A percentile compares a stretch with the other conserved stretches of the same genome.
Conservation (phyloP, 73 alveolate genomes). For the Paramecium octaurelia region DNA sequence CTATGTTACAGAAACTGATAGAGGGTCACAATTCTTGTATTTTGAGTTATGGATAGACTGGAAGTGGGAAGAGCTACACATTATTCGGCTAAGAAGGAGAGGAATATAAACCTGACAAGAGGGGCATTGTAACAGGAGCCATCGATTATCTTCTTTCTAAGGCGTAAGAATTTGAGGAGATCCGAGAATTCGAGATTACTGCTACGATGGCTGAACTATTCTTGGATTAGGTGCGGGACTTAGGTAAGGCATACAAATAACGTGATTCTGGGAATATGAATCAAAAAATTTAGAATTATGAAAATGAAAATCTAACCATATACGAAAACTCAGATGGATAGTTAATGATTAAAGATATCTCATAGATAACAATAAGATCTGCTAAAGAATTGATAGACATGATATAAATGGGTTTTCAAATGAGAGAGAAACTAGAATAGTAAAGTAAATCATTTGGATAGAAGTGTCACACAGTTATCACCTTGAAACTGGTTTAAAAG, state of each 20-base stretch:
- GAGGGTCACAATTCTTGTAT: conserved; percentile 61
- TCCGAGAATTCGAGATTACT: conserved; percentile 56
- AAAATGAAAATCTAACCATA: conserved; percentile 49
- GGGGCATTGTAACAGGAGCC: conserved; percentile 37
- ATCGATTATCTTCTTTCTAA: conserved; percentile 46
- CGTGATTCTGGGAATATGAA: background rate
- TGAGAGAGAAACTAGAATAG: conserved; percentile 55
- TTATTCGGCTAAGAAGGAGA: conserved; percentile 47
- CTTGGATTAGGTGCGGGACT: conserved; percentile 57
- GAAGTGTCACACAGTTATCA: conserved; percentile 50
- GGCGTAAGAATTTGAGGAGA: conserved; percentile 59
- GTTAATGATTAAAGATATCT: conserved; percentile 32
- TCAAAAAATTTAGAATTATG: conserved; percentile 22
- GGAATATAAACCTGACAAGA: conserved; percentile 31
- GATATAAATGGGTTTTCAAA: conserved; percentile 35
- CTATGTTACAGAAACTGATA: conserved; percentile 10
- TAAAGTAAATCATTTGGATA: background rate
- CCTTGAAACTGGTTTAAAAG: conserved; percentile 48
- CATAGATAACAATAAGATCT: background rate
- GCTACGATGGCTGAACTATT: conserved; percentile 44
- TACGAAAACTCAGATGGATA: conserved; percentile 47
- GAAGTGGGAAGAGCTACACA: conserved; percentile 63
- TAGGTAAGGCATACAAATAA: conserved; percentile 35
- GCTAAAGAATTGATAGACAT: conserved; percentile 29
- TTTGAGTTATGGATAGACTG: conserved; percentile 62